Evolutionary conservation across 257 asterid genomes (phyloP), one percentile per base, ranked within the genome.

Genomic region (Jacaranda copaia): DNA sequence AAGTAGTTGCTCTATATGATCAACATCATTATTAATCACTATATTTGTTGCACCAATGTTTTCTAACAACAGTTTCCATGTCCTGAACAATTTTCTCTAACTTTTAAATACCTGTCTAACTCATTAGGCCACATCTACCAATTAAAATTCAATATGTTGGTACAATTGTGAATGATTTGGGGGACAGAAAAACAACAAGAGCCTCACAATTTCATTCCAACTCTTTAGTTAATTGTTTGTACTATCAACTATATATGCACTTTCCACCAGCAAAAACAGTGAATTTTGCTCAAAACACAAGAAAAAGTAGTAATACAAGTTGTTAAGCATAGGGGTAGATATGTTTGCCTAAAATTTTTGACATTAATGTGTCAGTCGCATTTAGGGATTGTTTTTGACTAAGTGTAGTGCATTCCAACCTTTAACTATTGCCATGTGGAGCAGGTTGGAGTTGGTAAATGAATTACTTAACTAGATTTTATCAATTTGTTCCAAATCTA

Each of bases 181-280:
- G 84, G 74, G 80, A 80, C 84, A 80, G 13, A 40, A 52, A 80
- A 68, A 61, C 68, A 63, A 32, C 56, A 69, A 68, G 32, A 75
- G 9, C 20, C 62, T 42, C 32, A 43, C 58, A 42, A 61, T 69
- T 80, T 75, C 68, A 35, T 40, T 36, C 40, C 13, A n/a, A 61
- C 53, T 52, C 55, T 49, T n/a, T n/a, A n/a, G n/a, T 59, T 74
- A 67, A 69, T 38, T 57, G 53, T 36, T 19, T 57, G 55, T 36
- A 15, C 38, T 10, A 56, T 67, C 70, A 78, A 71, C 16, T 46
- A 39, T 25, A 25, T 25, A 25, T 65, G 5, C 35, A 72, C 32
- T 60, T 60, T 56, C 20, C 75, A 72, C 56, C 65, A 57, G 66
- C 56, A 72, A 72, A 79, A 78, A 53, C 40, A 56, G 79, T 67